phyloP scores from a whole-genome alignment of 2,329 filamentous ascomycete species.

The Orbilia brochopaga region DNA sequence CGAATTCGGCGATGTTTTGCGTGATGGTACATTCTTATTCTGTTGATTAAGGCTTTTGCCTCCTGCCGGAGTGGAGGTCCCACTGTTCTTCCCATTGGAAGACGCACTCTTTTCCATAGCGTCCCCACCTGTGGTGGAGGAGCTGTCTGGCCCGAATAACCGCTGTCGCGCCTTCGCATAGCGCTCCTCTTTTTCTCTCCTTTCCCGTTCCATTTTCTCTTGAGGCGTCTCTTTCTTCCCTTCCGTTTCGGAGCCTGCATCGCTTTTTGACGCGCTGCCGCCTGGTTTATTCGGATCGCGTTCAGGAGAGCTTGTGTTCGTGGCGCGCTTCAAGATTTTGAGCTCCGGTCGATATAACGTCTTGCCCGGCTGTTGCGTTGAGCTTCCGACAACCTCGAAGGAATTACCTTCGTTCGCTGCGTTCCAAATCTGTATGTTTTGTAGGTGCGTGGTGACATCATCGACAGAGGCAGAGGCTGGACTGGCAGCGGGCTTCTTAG shows the following conservation, averaged over 20 bases:
- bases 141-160: conserved; percentile 51
- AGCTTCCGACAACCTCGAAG: conserved; percentile 34
- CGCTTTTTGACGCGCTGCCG: conserved; percentile 50
- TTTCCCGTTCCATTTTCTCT: conserved; percentile 48
- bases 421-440: conserved; percentile 50
- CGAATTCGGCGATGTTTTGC: conserved; percentile 44
- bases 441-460: conserved; percentile 37
- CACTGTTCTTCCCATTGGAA: conserved; percentile 46
- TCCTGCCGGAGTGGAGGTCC: conserved; percentile 35
- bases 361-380: conserved; percentile 46
- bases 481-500: conserved; percentile 30
- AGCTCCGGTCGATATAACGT: conserved; percentile 54
- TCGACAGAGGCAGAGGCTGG: conserved; percentile 19
- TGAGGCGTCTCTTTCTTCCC: conserved; percentile 44
- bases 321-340: conserved; percentile 54
- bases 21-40: conserved; percentile 44
- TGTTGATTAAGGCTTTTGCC: conserved; percentile 20
- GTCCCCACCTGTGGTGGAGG: conserved; percentile 26
- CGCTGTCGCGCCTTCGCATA: conserved; percentile 53
- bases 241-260: conserved; percentile 43
- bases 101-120: conserved; percentile 42
- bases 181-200: conserved; percentile 52
- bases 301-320: conserved; percentile 34
- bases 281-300: conserved; percentile 36
- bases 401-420: conserved; percentile 38